Evolutionary conservation across 306 rosid genomes (phyloP).

Genomic region (Luffa aegyptiaca): DNA sequence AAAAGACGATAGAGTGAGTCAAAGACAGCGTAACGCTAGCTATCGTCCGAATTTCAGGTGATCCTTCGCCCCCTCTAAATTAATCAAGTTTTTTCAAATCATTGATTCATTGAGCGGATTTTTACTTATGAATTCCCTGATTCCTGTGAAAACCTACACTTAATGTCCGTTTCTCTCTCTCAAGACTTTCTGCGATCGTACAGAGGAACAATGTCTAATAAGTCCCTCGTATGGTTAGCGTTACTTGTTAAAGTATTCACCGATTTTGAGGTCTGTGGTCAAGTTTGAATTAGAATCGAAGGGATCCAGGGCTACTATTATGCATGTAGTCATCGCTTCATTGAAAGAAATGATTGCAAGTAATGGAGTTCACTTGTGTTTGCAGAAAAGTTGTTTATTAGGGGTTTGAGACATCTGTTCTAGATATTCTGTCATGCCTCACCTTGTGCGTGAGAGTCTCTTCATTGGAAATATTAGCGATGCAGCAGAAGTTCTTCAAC

Average conservation of each 20-base stretch:
- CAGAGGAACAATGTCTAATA: background rate
- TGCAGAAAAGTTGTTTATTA: background rate
- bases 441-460: conserved; percentile 67
- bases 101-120: background rate
- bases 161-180: background rate
- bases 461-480: conserved; percentile 70
- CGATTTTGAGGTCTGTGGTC: background rate
- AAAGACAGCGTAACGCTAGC: background rate
- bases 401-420: background rate
- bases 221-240: background rate
- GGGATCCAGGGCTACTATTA: background rate
- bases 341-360: background rate
- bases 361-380: background rate
- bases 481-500: conserved; percentile 63
- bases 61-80: background rate
- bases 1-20: background rate
- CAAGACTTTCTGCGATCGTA: background rate
- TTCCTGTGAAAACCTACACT: background rate
- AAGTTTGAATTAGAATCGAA: background rate
- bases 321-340: background rate
- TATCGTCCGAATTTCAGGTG: background rate
- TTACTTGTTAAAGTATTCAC: background rate
- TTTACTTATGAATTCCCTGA: background rate
- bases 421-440: conserved; percentile 46
- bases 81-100: background rate